Evolutionary conservation across 257 asterid species (phyloP).

Genomic region (Salvia miltiorrhiza): DNA sequence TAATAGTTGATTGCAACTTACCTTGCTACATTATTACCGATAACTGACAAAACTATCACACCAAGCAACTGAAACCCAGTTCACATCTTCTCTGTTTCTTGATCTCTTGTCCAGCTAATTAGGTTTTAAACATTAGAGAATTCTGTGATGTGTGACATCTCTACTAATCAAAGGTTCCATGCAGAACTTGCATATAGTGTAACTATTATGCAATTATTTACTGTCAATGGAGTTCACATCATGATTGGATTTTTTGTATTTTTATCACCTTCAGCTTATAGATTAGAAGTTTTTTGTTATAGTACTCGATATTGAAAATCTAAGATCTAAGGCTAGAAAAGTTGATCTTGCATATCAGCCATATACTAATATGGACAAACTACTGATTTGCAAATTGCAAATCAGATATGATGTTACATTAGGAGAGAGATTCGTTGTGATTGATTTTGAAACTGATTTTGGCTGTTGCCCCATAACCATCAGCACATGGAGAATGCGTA

Average conservation of each 20-base stretch:
- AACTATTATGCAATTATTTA: background rate
- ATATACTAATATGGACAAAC: constrained; percentile 1
- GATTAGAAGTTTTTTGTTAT: background rate
- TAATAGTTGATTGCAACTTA: background rate
- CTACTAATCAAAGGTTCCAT: background rate
- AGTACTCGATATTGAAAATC: background rate
- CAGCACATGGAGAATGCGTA: constrained; percentile 99
- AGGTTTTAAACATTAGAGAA: background rate
- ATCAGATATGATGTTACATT: background rate
- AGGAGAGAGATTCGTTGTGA: background rate
- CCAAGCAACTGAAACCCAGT: background rate
- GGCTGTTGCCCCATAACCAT: constrained; percentile 15
- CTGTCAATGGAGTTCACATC: background rate
- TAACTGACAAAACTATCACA: constrained; percentile 17
- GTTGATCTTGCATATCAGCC: background rate
- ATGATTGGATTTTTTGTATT: background rate
- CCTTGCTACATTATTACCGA: constrained; percentile 8
- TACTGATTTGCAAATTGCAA: background rate
- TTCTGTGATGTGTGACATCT: background rate
- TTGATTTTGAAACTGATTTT: constrained; percentile 19
- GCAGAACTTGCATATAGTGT: background rate
- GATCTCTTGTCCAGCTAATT: constrained; percentile 9
- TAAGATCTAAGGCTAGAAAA: background rate
- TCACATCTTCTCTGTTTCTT: constrained; percentile 16
- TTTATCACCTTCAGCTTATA: constrained; percentile 6